phyloP scores from a whole-genome alignment of 495 filamentous ascomycete species.

The Chaetomidium leptoderma region DNA sequence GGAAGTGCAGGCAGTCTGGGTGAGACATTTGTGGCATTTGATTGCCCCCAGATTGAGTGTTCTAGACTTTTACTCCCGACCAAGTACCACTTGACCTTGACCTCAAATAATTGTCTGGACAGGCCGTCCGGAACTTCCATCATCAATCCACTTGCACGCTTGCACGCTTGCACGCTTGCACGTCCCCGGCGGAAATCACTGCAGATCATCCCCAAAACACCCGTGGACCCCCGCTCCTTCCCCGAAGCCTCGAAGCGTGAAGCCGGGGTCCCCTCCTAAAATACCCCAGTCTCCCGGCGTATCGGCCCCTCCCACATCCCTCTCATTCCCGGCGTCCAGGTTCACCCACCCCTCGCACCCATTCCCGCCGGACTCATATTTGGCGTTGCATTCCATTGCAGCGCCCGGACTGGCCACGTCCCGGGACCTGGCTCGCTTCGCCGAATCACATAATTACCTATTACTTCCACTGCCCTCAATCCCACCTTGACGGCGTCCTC shows the following conservation, averaged over 20 bases:
- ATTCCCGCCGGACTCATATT: conserved; percentile 19
- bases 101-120: neutral
- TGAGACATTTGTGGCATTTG: conserved; percentile 7
- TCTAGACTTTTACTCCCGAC: neutral
- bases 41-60: neutral
- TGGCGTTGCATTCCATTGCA: conserved; percentile 28
- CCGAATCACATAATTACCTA: neutral
- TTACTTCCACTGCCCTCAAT: neutral
- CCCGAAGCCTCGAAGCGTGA: too few species aligned
- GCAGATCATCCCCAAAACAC: conserved; percentile 1
- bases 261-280: neutral
- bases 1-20: neutral
- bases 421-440: conserved; percentile 16
- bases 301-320: neutral
- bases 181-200: neutral
- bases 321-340: conserved; percentile 24
- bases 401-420: conserved; percentile 15
- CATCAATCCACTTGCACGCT: neutral
- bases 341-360: conserved; percentile 14
- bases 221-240: too few species aligned
- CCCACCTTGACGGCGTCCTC: neutral
- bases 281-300: neutral
- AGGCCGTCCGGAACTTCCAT: conserved; percentile 8
- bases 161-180: too few species aligned
- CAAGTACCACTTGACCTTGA: neutral